Evolutionary conservation across 352 stramenopile species (phyloP), one percentile per base, ranked within the genome.

Genomic region (Phytophthora litchii): DNA sequence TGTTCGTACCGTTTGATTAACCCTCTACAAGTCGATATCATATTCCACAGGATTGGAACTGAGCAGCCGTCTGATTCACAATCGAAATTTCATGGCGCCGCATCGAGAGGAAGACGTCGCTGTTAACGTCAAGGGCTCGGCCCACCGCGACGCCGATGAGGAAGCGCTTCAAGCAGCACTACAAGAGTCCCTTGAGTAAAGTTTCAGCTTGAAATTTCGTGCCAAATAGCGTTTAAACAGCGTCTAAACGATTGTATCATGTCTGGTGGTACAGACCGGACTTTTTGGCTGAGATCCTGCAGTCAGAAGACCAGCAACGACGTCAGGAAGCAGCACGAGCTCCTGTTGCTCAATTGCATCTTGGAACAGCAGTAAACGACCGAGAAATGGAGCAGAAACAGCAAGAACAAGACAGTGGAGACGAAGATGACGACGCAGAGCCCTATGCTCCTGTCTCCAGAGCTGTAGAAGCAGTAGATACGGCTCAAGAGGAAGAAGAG

Each of bases 271-370:
- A 8, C 19, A 90, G 80, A 68, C 76, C 70, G 1, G 83, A 92
- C 54, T 92, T 78, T 60, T 60, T 92, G 52, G 78, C 70, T 0
- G 74, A 89, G 60, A 92, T 92, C 42, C 51, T 92, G n/a, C 59
- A 80, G n/a, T 80, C 78, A 0, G 83, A 92, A 54, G 49, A 61
- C 25, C 54, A 67, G 16, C 54, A 42, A 38, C 55, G 35, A 20
- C 52, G 11, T 21, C 54, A 64, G 4, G 36, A 72, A 43, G 13
- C 13, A 6, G 13, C 19, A 0, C 27, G 4, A 6, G 3, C 9
- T 19, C 25, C 44, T 23, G 13, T 19, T 2, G 11, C 11, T 8
- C 23, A 54, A 4, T 14, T 55, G 35, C 20, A 45, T 1, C 34
- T 38, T 48, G 31, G 27, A 34, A 64, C 8, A 16, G 59, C 14